Conservation (phyloP, 1,284 basidiomycete species). For the Pseudozyma sp. region DNA sequence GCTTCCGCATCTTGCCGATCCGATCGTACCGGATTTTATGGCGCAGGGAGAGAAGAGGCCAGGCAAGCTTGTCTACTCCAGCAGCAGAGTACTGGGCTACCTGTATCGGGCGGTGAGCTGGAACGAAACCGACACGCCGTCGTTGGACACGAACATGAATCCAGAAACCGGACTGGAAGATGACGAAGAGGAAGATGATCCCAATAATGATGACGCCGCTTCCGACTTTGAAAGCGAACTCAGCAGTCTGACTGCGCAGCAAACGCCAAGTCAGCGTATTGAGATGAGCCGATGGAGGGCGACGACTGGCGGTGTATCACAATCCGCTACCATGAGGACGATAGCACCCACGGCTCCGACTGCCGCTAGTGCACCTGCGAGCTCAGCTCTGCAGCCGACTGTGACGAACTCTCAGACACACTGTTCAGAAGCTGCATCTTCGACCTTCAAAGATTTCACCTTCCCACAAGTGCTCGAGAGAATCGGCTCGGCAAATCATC, state of each 20-base stretch:
- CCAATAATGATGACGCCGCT: not conserved
- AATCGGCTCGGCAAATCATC: slow-evolving; percentile 4
- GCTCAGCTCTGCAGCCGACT: too few species aligned
- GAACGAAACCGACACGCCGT: slow-evolving; percentile 38
- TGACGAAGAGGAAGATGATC: too few species aligned
- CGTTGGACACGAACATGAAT: slow-evolving; percentile 17
- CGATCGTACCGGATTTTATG: slow-evolving; percentile 35
- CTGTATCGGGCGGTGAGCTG: slow-evolving; percentile 33
- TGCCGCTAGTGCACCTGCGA: too few species aligned
- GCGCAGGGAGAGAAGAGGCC: slow-evolving; percentile 30
- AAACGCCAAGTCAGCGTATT: too few species aligned
- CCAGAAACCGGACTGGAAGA: slow-evolving; percentile 33
- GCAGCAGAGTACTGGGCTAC: slow-evolving; percentile 28
- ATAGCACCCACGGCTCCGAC: too few species aligned
- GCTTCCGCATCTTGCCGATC: slow-evolving; percentile 18
- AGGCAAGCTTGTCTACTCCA: slow-evolving; percentile 23
- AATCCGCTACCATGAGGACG: too few species aligned
- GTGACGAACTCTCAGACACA: too few species aligned
- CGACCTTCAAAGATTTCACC: slow-evolving; percentile 23
- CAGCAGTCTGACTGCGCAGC: not conserved
- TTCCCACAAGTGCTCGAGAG: slow-evolving; percentile 24
- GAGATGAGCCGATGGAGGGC: too few species aligned
- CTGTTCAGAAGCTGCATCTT: not conserved
- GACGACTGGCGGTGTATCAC: too few species aligned
- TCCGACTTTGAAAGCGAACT: slow-evolving; percentile 17